Conservation (phyloP, 306 rosid species). For the Sphenostylis stenocarpa region DNA sequence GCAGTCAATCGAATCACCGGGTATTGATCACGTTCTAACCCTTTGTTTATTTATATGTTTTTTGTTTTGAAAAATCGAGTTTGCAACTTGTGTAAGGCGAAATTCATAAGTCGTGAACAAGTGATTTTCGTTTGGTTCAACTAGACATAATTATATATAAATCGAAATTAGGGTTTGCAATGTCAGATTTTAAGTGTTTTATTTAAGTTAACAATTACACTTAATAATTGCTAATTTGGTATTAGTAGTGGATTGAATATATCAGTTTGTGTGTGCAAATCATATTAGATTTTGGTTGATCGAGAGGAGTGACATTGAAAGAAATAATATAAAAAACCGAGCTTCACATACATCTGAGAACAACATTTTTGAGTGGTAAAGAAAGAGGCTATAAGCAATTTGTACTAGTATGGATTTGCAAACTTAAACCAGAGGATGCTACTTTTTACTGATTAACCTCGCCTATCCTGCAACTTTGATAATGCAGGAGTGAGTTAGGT, state of each 20-base stretch:
- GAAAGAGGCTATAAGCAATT: too few species aligned
- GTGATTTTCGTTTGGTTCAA: neutral
- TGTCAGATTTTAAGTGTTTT: neutral
- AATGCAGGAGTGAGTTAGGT: conserved; percentile 75
- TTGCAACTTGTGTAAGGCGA: neutral
- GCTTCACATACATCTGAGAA: neutral
- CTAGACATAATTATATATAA: too few species aligned
- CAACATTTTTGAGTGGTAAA: too few species aligned
- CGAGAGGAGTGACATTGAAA: neutral
- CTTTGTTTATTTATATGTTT: neutral
- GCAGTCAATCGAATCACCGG: conserved; percentile 84
- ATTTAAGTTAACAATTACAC: neutral
- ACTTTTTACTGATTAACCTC: conserved; percentile 26
- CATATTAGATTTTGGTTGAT: neutral
- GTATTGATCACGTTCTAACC: conserved; percentile 37
- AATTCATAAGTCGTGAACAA: neutral
- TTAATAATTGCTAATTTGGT: neutral
- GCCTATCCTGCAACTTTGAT: conserved; percentile 16
- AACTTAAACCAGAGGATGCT: neutral
- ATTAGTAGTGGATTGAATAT: neutral
- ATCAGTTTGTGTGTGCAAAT: neutral
- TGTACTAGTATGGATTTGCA: neutral
- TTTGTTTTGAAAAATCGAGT: neutral
- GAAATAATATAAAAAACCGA: neutral
- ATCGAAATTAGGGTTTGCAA: neutral